These are phyloP conservation scores for Lantana camara DNA, from an alignment of 257 asterid species.

Conservation along the genomic window DNA sequence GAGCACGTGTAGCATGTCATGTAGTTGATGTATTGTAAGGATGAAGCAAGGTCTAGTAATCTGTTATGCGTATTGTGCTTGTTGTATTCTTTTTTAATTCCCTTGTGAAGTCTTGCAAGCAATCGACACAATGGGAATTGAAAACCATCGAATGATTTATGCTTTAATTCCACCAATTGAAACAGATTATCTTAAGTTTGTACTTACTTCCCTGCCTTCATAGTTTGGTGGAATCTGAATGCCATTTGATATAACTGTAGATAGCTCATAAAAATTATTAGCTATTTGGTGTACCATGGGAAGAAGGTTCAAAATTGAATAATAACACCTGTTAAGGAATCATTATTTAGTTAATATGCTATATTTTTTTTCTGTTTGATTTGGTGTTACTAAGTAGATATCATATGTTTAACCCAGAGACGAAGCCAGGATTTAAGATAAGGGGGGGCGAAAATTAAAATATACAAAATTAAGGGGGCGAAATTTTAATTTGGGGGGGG, in stretches of 20 bases:
- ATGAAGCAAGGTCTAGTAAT: slow-evolving; percentile 17
- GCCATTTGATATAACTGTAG: not conserved
- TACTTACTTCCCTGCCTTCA: not conserved
- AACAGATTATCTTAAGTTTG: slow-evolving; percentile 16
- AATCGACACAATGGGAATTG: not conserved
- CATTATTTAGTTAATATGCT: slow-evolving; percentile 1
- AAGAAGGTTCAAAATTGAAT: not conserved
- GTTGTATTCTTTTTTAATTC: slow-evolving; percentile 6
- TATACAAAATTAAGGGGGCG: too few relatives aligned
- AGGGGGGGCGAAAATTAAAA: too few relatives aligned
- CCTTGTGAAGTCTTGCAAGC: slow-evolving; percentile 3
- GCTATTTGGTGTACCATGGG: slow-evolving; percentile 5
- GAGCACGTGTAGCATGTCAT: slow-evolving; percentile 19
- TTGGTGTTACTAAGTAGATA: not conserved
- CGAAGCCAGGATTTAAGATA: too few relatives aligned
- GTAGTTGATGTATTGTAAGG: not conserved
- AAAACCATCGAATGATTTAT: slow-evolving; percentile 1
- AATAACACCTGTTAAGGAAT: slow-evolving; percentile 4
- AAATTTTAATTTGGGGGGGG: too few relatives aligned
- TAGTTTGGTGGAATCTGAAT: slow-evolving; percentile 6
- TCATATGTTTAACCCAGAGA: too few relatives aligned
- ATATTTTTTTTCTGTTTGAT: slow-evolving; percentile 15
- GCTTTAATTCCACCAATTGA: not conserved
- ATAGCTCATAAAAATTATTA: not conserved
- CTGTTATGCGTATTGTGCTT: slow-evolving; percentile 10